phyloP scores from a whole-genome alignment of 83 land plant genomes.

The Thuja plicata region DNA sequence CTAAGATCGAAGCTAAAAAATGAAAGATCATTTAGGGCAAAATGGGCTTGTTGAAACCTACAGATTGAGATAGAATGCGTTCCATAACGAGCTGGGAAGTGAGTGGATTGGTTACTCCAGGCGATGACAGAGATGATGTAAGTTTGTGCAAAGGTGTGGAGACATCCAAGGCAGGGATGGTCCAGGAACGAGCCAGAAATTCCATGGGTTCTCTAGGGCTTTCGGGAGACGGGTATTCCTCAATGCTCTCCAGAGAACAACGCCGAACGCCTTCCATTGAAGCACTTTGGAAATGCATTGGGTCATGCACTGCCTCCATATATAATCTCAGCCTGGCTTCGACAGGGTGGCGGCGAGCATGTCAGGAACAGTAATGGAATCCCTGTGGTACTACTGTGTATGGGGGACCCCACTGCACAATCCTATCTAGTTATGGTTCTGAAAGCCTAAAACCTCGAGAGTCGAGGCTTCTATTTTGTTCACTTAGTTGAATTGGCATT shows the following conservation, averaged over 20 bases:
- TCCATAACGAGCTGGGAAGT: conserved; percentile 12
- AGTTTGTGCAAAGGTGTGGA: background rate
- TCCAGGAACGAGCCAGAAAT: background rate
- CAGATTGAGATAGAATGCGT: conserved; percentile 4
- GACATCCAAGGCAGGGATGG: background rate
- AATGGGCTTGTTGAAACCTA: background rate
- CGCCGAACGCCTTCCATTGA: background rate
- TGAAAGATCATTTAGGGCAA: background rate
- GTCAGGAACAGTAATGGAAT: background rate
- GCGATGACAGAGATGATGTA: background rate
- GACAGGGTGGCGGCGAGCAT: background rate
- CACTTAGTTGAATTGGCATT: no score
- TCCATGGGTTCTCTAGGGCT: conserved; percentile 6
- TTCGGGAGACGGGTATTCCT: background rate
- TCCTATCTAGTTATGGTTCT: background rate
- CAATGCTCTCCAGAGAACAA: background rate
- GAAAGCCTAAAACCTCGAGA: no score
- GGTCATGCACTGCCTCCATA: background rate
- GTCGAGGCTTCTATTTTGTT: no score
- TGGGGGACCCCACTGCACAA: background rate
- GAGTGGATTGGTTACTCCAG: background rate
- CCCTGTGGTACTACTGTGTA: background rate
- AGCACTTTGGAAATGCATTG: background rate
- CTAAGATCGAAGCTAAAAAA: background rate
- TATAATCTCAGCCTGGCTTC: background rate